A percentile compares a stretch with the other conserved stretches of the same genome.
Conservation (phyloP, 495 filamentous ascomycete species). For the Aspergillus diversus region DNA sequence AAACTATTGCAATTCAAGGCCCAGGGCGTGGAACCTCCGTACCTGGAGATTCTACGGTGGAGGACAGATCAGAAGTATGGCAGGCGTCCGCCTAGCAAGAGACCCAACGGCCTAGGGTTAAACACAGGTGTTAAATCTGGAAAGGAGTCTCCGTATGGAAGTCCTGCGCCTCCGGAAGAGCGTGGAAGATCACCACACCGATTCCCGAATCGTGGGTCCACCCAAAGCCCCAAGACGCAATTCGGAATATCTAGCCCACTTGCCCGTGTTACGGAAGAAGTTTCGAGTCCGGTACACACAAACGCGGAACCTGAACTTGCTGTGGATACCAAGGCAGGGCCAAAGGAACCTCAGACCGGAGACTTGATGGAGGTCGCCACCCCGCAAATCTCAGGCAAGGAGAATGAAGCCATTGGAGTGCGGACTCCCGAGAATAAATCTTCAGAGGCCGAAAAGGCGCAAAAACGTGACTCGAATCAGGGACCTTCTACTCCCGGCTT, state of each 20-base stretch:
- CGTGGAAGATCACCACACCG: constrained; percentile 59
- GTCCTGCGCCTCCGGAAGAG: constrained; percentile 53
- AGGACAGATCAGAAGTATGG: constrained; percentile 93
- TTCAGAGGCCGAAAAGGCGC: constrained; percentile 37
- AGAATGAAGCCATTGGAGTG: constrained; percentile 36
- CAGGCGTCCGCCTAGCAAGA: constrained; percentile 54
- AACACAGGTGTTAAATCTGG: constrained; percentile 43
- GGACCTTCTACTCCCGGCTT: constrained; percentile 32
- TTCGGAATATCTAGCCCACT: constrained; percentile 58
- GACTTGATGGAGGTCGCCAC: constrained; percentile 53
- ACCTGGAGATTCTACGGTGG: constrained; percentile 93
- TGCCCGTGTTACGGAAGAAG: constrained; percentile 56
- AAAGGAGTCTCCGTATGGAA: constrained; percentile 56
- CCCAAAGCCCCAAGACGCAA: constrained; percentile 52
- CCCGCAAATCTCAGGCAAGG: constrained; percentile 44
- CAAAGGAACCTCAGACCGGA: constrained; percentile 36
- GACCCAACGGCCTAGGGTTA: constrained; percentile 44
- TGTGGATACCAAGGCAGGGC: constrained; percentile 37
- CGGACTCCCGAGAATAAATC: constrained; percentile 30
- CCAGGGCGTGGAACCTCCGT: constrained; percentile 85
- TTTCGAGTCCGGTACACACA: constrained; percentile 37
- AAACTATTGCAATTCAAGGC: constrained; percentile 90
- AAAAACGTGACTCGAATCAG: constrained; percentile 34
- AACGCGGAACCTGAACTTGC: constrained; percentile 38
- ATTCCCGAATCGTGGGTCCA: constrained; percentile 50